Base-by-base conservation (phyloP, 306 rosid genomes). In the Medicago lupulina region DNA sequence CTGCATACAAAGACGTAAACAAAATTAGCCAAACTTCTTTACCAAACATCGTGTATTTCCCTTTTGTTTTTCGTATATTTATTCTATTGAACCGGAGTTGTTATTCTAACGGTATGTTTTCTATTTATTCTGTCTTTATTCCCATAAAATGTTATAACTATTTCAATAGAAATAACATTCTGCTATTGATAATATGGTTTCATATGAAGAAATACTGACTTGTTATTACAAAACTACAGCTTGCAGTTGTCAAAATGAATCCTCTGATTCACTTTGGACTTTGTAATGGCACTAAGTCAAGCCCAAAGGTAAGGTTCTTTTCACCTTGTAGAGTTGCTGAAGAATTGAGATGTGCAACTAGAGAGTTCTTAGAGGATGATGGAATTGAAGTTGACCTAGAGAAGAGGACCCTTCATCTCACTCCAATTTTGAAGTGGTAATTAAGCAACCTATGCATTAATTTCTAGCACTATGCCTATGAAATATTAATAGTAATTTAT, bases 341-440 rank as follows among this genome's bases (percentile, higher is more conserved):
- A 41, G 92, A 93, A 76, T 62, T 90, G 74, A 90, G 93, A 87
- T 76, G 79, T 68, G 92, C 93, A n/a, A 87, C 93, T 21, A 93
- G 98, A 59, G 98, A 93, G 75, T 90, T 87, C 80, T 89, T 93
- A 11, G 83, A 81, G 81, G 74, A 71, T 50, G 93, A 82, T 23
- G 98, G 92, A 49, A 82, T 90, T 73, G 92, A 92, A 75, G 90
- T 94, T 62, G 87, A 94, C 81, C 76, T 94, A 85, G 98, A 90
- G 70, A 92, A 87, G 85, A 88, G 98, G 67, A 86, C 88, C 46
- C 85, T 92, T 67, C 79, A 71, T 78, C 90, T 94, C 79, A 75
- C 88, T 57, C 86, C 86, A 58, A 86, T 94, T 50, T 81, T 94
- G 23, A 94, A 90, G 82, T 90, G 91, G 98, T 94, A 28, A 28